phyloP scores from a whole-genome alignment of 768 basidiomycete genomes.

The Lactifluus piperatus region DNA sequence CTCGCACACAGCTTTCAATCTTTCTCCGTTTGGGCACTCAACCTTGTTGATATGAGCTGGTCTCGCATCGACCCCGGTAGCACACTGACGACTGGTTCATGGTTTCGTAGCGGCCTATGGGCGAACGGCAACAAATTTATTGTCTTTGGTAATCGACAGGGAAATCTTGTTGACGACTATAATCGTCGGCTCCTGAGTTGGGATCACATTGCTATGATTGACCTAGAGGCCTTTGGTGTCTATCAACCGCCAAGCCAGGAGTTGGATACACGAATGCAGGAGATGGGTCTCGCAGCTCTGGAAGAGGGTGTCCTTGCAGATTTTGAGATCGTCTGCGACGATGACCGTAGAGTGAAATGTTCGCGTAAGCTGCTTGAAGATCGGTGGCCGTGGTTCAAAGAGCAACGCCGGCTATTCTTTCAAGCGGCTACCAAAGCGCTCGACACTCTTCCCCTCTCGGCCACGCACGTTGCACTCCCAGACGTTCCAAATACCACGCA shows the following conservation, averaged over 20 bases:
- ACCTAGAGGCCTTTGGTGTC: slow-evolving; percentile 92
- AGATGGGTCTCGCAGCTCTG: slow-evolving; percentile 74
- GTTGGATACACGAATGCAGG: slow-evolving; percentile 66
- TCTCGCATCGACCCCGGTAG: slow-evolving; percentile 83
- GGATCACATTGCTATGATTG: slow-evolving; percentile 87
- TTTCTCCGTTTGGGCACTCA: slow-evolving; percentile 94
- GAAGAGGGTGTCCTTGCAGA: slow-evolving; percentile 79
- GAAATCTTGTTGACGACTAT: slow-evolving; percentile 87
- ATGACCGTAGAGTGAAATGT: slow-evolving; percentile 74
- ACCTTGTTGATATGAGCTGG: slow-evolving; percentile 78
- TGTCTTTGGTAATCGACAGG: slow-evolving; percentile 83
- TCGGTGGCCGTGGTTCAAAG: slow-evolving; percentile 93
- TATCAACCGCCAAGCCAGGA: slow-evolving; percentile 75
- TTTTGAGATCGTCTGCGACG: slow-evolving; percentile 89
- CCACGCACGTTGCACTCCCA: slow-evolving; percentile 56
- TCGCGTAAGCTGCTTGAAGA: slow-evolving; percentile 80
- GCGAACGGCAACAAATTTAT: slow-evolving; percentile 75
- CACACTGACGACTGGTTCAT: slow-evolving; percentile 79
- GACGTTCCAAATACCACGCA: slow-evolving; percentile 43
- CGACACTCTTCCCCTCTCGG: slow-evolving; percentile 48
- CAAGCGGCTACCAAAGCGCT: slow-evolving; percentile 48
- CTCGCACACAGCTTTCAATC: slow-evolving; percentile 91
- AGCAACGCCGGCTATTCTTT: slow-evolving; percentile 52
- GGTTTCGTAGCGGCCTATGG: slow-evolving; percentile 92
- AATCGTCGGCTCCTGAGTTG: slow-evolving; percentile 84